A percentile compares a stretch with the other conserved stretches of the same genome.
Evolutionary conservation across 192 early-diverging fungal species (phyloP).

Genomic region (Coemansia sp.): DNA sequence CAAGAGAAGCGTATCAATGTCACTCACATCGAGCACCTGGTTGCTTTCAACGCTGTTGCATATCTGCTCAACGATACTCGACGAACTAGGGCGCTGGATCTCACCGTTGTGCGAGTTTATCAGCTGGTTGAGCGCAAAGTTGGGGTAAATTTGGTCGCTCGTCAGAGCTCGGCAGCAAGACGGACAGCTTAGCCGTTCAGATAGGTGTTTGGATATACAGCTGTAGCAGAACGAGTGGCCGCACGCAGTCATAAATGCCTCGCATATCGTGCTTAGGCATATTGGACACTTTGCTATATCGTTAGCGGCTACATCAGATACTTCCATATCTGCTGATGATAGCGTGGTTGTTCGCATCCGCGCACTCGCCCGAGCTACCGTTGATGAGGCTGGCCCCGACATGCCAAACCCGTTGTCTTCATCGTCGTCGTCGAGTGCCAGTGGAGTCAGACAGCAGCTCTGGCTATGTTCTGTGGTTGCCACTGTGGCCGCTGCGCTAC

Average conservation of each 20-base stretch:
- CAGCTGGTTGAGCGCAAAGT: conserved; percentile 62
- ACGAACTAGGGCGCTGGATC: neutral
- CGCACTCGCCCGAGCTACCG: neutral
- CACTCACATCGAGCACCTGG: conserved; percentile 42
- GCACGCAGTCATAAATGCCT: conserved; percentile 76
- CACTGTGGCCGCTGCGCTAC: neutral
- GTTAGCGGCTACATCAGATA: neutral
- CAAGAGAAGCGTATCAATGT: conserved; percentile 63
- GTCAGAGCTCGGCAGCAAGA: conserved; percentile 60
- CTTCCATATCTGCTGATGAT: neutral
- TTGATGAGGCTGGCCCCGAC: neutral
- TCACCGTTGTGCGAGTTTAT: conserved; percentile 16
- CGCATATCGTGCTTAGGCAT: conserved; percentile 66
- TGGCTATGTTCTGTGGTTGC: neutral
- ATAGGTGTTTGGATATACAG: conserved; percentile 73
- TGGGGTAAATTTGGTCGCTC: conserved; percentile 76
- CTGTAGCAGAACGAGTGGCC: conserved; percentile 83
- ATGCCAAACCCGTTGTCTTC: neutral
- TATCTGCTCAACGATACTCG: conserved; percentile 29
- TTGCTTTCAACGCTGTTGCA: conserved; percentile 36
- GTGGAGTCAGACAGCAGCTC: conserved; percentile 15
- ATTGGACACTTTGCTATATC: conserved; percentile 60
- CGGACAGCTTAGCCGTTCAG: conserved; percentile 63
- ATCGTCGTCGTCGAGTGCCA: conserved; percentile 15
- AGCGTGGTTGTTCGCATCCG: neutral